Evolutionary conservation across 192 early-diverging fungal species (phyloP).

Genomic region (Podochytrium sp.): DNA sequence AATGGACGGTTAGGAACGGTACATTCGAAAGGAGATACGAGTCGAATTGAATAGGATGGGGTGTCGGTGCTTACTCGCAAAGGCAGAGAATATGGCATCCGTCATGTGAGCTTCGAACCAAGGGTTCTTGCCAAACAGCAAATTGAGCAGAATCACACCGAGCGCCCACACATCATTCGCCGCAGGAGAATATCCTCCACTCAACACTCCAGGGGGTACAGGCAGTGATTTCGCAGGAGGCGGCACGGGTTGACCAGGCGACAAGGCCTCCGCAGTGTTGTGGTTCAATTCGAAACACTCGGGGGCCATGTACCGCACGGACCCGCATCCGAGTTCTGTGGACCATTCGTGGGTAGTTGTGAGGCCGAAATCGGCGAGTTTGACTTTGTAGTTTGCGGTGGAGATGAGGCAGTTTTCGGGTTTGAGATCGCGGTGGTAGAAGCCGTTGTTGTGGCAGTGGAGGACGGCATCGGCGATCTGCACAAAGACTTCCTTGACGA

Average conservation of each 20-base stretch:
- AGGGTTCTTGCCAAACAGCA: constrained; percentile 84
- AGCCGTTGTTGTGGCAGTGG: constrained; percentile 74
- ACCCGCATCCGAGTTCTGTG: constrained; percentile 85
- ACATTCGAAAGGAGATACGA: background rate
- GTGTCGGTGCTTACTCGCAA: constrained; percentile 35
- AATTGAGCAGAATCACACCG: constrained; percentile 87
- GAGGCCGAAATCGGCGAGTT: constrained; percentile 92
- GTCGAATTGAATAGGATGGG: background rate
- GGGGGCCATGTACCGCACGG: constrained; percentile 87
- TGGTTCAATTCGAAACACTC: constrained; percentile 52
- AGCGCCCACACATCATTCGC: constrained; percentile 89
- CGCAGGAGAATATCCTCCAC: constrained; percentile 62
- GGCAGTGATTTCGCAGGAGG: constrained; percentile 58
- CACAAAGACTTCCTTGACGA: constrained; percentile 61
- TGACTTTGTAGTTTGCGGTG: constrained; percentile 57
- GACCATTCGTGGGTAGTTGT: constrained; percentile 77
- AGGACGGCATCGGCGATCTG: constrained; percentile 81
- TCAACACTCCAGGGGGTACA: constrained; percentile 42
- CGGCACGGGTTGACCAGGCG: constrained; percentile 49
- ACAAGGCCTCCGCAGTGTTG: constrained; percentile 41
- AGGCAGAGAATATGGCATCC: constrained; percentile 80
- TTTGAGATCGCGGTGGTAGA: constrained; percentile 94
- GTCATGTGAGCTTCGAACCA: constrained; percentile 61
- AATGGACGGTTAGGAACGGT: constrained; percentile 17
- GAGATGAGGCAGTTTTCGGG: constrained; percentile 85